Base-by-base conservation (phyloP, 768 basidiomycete species). In the Amanita thiersii region DNA sequence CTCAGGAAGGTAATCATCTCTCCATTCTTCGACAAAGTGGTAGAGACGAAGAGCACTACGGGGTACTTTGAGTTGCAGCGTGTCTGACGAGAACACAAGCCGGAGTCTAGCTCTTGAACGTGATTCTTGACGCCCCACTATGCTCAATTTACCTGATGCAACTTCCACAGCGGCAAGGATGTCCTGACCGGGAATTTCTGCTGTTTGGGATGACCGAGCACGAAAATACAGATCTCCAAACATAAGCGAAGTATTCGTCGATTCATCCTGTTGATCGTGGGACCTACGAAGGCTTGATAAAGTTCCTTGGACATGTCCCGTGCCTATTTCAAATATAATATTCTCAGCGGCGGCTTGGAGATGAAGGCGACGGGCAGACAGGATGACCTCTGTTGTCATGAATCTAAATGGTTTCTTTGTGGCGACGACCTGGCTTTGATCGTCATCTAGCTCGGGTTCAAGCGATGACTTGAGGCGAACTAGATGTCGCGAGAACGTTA, bases 21-120 rank as follows among this genome's bases (percentile, higher is more conserved):
- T 68, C 90, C 90, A 92, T 52, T 88, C 82, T 51, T 88, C 82
- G 18, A 82, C 57, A 52, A 89, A 90, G 26, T 72, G 76, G 56
- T 86, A 86, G 3, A 88, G 65, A 11, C 81, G 77, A 21, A 91
- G 67, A 20, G 82, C 87, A 50, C 87, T 91, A 18, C 87, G 81
- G 3, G 88, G 88, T 17, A 91, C 77, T 41, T 70, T 71, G 32
- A 85, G 53, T 20, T 68, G 63, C 18, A 82, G 51, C 17, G 62
- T 63, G 8, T 64, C 63, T 3, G 79, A 50, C 2, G 63, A 60
- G 34, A 75, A 64, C 2, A 70, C 61, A 10, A 74, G 50, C 9
- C 72, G 73, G 17, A 66, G 37, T 12, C 62, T 66, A 3, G 56
- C 54, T 38, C 56, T 66, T 4, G 63, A 55, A 14, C 59, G 45